A percentile compares a stretch with the other conserved stretches of the same genome.
Conservation (phyloP, 2,329 filamentous ascomycete species). For the Trichoderma koningii region DNA sequence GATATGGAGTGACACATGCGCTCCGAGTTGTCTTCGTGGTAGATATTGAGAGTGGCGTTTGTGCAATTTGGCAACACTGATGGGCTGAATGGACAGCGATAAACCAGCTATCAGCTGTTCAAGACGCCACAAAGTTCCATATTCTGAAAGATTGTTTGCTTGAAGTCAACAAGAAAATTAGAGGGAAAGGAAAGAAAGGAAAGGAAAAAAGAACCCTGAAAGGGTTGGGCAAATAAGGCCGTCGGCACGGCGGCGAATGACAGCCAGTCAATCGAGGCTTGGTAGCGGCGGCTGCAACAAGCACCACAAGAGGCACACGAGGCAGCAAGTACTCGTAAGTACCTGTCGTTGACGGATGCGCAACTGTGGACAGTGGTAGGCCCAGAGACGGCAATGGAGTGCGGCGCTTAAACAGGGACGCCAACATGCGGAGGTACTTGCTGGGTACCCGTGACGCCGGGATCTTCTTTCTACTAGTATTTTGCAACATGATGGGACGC, state of each 20-base stretch:
- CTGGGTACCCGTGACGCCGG: neutral
- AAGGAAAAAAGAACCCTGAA: no score
- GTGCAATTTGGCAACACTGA: neutral
- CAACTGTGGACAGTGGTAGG: neutral
- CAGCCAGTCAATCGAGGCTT: slow-evolving; percentile 24
- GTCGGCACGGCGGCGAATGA: slow-evolving; percentile 17
- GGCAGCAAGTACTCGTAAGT: neutral
- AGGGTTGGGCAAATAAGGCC: neutral
- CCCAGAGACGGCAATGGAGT: neutral
- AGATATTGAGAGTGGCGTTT: neutral
- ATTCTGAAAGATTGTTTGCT: no score
- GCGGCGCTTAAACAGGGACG: slow-evolving; percentile 17
- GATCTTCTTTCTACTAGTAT: neutral
- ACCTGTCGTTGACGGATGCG: neutral
- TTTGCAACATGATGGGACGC: neutral
- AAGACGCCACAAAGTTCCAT: no score
- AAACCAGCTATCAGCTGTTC: neutral
- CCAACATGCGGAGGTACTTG: neutral
- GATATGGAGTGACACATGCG: no score
- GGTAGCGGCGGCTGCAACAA: slow-evolving; percentile 18
- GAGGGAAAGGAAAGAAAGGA: neutral
- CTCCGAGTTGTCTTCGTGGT: neutral
- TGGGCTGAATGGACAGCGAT: neutral
- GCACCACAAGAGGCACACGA: neutral
- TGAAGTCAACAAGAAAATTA: no score